A percentile compares a stretch with the other conserved stretches of the same genome.
Evolutionary conservation across 2,329 filamentous ascomycete genomes (phyloP).

Genomic region (Myriosclerotinia duriaeana): DNA sequence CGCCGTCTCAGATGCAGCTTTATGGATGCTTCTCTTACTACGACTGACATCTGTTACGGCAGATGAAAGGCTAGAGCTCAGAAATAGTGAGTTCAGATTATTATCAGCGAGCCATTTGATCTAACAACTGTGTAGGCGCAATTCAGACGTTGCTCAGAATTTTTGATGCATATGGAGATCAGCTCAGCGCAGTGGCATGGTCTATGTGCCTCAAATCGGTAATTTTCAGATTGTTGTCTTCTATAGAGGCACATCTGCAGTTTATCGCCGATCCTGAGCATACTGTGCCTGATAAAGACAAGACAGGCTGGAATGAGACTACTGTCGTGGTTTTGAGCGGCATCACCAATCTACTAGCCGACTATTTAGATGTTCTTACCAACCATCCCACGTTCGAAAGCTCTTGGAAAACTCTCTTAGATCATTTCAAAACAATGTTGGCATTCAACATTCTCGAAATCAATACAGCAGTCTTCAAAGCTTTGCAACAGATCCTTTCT

Average conservation of each 20-base stretch:
- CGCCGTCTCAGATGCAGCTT: constrained; percentile 63
- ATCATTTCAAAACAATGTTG: constrained; percentile 64
- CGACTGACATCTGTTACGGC: constrained; percentile 69
- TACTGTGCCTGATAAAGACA: constrained; percentile 44
- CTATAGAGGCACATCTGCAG: constrained; percentile 60
- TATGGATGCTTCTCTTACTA: constrained; percentile 77
- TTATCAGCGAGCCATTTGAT: background rate
- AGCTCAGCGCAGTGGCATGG: constrained; percentile 76
- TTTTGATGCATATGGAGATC: constrained; percentile 85
- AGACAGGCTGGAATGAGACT: constrained; percentile 69
- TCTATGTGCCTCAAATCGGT: constrained; percentile 78
- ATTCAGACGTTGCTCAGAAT: constrained; percentile 90
- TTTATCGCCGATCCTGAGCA: constrained; percentile 42
- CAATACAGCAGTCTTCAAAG: constrained; percentile 69
- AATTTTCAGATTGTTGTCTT: constrained; percentile 73
- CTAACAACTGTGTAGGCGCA: constrained; percentile 54
- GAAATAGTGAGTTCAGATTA: constrained; percentile 59
- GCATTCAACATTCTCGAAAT: constrained; percentile 66
- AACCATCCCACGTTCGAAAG: constrained; percentile 64
- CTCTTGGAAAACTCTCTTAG: constrained; percentile 74
- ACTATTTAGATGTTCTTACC: constrained; percentile 72
- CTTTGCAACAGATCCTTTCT: constrained; percentile 62
- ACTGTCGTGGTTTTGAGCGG: constrained; percentile 72
- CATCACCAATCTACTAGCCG: constrained; percentile 69
- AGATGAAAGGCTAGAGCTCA: constrained; percentile 70